Evolutionary conservation across 148 eudicot species (phyloP).

Genomic region (Diospyros lotus): DNA sequence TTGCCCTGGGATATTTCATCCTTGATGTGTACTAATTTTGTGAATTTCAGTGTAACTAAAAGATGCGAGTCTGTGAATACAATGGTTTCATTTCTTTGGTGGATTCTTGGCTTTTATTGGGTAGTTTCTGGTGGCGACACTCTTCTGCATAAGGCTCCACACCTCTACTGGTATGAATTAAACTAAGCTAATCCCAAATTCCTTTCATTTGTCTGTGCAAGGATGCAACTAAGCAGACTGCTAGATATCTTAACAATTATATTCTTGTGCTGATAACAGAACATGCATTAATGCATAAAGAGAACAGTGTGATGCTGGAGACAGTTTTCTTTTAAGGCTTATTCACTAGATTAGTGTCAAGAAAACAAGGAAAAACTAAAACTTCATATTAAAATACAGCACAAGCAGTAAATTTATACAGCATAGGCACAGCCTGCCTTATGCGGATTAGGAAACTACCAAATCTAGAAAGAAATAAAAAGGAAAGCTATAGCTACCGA

Average conservation of each 20-base stretch:
- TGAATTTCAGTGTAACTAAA: slow-evolving; percentile 45
- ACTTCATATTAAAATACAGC: no score
- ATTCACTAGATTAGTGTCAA: neutral
- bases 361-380: no score
- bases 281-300: neutral
- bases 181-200: neutral
- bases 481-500: no score
- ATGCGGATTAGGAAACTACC: no score
- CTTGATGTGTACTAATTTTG: slow-evolving; percentile 12
- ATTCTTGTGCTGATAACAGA: neutral
- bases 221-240: neutral
- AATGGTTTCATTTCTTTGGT: slow-evolving; percentile 86
- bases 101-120: slow-evolving; percentile 98
- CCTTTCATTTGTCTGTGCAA: slow-evolving; percentile 2
- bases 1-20: neutral
- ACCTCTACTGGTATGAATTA: slow-evolving; percentile 68
- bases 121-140: slow-evolving; percentile 79
- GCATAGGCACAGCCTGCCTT: no score
- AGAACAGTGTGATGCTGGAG: neutral
- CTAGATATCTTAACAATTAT: neutral
- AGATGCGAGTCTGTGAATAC: slow-evolving; percentile 81
- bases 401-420: no score
- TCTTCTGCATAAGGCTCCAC: slow-evolving; percentile 72
- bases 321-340: neutral
- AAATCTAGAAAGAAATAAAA: no score